Evolutionary conservation across 257 asterid genomes (phyloP), one percentile per base, ranked within the genome.

Genomic region (Solanum paucissectum): DNA sequence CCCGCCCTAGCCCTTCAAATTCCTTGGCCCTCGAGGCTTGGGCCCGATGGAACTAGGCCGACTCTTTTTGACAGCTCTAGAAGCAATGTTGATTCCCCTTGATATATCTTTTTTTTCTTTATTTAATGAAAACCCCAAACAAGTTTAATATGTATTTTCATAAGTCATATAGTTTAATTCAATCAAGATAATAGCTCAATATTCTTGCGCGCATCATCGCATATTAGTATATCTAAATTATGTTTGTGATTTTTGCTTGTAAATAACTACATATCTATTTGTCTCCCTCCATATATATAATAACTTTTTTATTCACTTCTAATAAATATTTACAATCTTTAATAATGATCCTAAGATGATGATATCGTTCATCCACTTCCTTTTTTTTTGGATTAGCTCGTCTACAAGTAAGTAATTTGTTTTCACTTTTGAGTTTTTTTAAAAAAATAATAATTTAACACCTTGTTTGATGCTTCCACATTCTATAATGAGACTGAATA

Each of bases 381-480:
- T 23, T 3, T 62, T 62, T 62, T 12, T n/a, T n/a, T 23, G 7
- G 32, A 64, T 64, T 10, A 2, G 16, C 32, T 64, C 29, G 1
- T n/a, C 13, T 62, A n/a, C 13, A 18, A 55, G 12, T 58, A 21
- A 21, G 14, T n/a, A 23, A 64, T 64, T 64, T 64, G 3, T 64
- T n/a, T 60, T 64, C 12, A n/a, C 33, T 62, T n/a, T n/a, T 62
- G 71, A 62, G 13, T 62, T 10, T 62, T 62, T n/a, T 62, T n/a
- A 2, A 0, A 0, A 1, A 2, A 52, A 49, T 4, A 12, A 4
- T 21, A 18, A 62, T 62, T n/a, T 62, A 62, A 62, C 7, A n/a
- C 16, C 16, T n/a, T n/a, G 32, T 62, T n/a, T 64, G 32, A 23
- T 10, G 16, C n/a, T 62, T 9, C 33, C 29, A 23, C 5, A 62